Conservation (phyloP, 2,329 filamentous ascomycete species). For the Coniosporium tulheliwenetii region DNA sequence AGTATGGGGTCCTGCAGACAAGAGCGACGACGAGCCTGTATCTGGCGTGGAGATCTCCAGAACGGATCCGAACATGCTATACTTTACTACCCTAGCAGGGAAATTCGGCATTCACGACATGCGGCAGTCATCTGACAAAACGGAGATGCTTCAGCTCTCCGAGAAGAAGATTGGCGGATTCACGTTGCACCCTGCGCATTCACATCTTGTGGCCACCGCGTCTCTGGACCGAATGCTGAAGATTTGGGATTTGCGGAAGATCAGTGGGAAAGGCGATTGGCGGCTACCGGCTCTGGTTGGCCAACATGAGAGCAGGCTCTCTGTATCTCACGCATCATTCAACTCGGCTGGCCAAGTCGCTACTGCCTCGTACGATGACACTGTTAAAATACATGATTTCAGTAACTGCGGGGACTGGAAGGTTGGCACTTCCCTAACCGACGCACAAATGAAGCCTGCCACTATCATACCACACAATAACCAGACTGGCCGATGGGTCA, state of each 20-base stretch:
- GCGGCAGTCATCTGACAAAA: conserved; percentile 38
- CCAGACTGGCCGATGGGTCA: conserved; percentile 90
- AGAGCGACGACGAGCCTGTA: conserved; percentile 58
- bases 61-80: conserved; percentile 55
- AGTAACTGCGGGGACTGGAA: conserved; percentile 25
- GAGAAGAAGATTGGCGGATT: conserved; percentile 97
- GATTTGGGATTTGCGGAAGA: conserved; percentile 82
- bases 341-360: conserved; percentile 72
- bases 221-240: conserved; percentile 80
- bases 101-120: conserved; percentile 68
- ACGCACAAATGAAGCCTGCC: conserved; percentile 51
- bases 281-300: conserved; percentile 56
- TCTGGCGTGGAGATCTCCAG: conserved; percentile 69
- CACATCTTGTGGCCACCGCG: conserved; percentile 76
- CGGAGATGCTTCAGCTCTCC: conserved; percentile 57
- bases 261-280: conserved; percentile 45
- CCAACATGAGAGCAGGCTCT: conserved; percentile 67
- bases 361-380: conserved; percentile 89
- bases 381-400: conserved; percentile 82
- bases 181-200: conserved; percentile 60
- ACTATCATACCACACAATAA: conserved; percentile 73
- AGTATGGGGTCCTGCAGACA: conserved; percentile 59
- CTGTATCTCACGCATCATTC: conserved; percentile 87
- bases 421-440: conserved; percentile 36
- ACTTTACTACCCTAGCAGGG: conserved; percentile 79